Conservation (phyloP, 345 rosid species). For the Clausena lansium region DNA sequence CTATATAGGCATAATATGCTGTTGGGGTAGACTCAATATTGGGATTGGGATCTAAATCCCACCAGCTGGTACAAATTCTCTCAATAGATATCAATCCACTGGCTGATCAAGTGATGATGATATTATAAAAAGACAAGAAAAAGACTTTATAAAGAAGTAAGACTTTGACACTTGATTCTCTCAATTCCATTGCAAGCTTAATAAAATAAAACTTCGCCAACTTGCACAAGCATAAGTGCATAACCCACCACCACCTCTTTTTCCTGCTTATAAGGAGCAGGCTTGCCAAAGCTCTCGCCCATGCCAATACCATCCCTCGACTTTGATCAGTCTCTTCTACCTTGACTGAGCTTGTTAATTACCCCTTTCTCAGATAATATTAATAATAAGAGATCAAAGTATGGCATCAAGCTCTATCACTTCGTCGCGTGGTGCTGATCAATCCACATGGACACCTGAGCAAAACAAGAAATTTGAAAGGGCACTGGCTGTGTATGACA, state of each 20-base stretch:
- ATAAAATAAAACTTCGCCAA: constrained; percentile 34
- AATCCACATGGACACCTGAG: constrained; percentile 62
- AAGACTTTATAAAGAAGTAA: constrained; percentile 24
- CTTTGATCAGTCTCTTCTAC: constrained; percentile 28
- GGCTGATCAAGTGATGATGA: constrained; percentile 18
- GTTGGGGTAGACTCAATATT: constrained; percentile 14
- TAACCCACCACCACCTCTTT: constrained; percentile 23
- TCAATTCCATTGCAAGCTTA: background rate
- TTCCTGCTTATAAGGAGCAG: constrained; percentile 44
- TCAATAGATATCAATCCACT: constrained; percentile 14
- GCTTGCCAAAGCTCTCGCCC: constrained; percentile 31
- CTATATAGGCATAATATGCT: background rate
- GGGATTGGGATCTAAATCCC: constrained; percentile 51
- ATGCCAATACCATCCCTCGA: constrained; percentile 41
- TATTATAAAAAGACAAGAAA: constrained; percentile 28
- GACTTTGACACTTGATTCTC: constrained; percentile 30
- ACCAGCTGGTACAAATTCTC: constrained; percentile 30
- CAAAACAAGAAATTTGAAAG: constrained; percentile 85
- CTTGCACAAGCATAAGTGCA: constrained; percentile 22
- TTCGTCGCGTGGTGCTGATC: constrained; percentile 40
- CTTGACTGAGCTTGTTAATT: constrained; percentile 23
- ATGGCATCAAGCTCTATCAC: constrained; percentile 48
- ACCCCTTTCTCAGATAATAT: no score
- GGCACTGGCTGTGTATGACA: constrained; percentile 77
- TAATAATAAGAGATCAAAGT: background rate